These are phyloP conservation scores for Anthracocystis walkeri DNA, from an alignment of 1,284 basidiomycete species.

Conservation along the genomic window DNA sequence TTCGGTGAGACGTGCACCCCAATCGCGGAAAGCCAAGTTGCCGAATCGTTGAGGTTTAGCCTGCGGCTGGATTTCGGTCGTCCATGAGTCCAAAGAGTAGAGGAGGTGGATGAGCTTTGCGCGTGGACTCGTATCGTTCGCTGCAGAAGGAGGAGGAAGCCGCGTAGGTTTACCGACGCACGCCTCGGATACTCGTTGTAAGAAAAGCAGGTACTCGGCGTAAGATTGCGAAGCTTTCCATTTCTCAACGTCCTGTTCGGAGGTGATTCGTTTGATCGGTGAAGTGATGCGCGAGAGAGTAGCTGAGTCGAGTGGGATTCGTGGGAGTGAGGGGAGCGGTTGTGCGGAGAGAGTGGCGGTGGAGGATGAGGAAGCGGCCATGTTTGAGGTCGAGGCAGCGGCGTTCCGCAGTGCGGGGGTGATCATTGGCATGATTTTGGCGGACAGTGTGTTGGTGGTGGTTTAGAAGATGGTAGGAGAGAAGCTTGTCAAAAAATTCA, in stretches of 20 bases:
- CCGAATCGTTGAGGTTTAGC: slow-evolving; percentile 91
- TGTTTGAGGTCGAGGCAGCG: neutral
- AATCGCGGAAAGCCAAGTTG: slow-evolving; percentile 89
- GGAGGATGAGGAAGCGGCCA: slow-evolving; percentile 16
- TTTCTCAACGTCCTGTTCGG: slow-evolving; percentile 61
- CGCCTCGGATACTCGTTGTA: slow-evolving; percentile 66
- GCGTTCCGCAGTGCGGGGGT: slow-evolving; percentile 25
- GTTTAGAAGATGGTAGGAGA: neutral
- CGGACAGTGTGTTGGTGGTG: neutral
- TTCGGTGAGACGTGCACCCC: slow-evolving; percentile 80
- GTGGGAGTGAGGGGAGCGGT: slow-evolving; percentile 38
- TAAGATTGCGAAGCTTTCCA: slow-evolving; percentile 66
- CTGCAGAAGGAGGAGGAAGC: slow-evolving; percentile 8
- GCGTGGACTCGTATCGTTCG: slow-evolving; percentile 50
- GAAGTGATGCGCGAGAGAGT: slow-evolving; percentile 26
- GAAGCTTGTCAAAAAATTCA: neutral
- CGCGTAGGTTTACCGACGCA: slow-evolving; percentile 59
- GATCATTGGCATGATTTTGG: slow-evolving; percentile 31
- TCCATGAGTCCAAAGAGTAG: slow-evolving; percentile 80
- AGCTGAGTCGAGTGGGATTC: slow-evolving; percentile 21
- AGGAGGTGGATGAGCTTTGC: slow-evolving; percentile 75
- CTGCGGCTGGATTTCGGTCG: slow-evolving; percentile 83
- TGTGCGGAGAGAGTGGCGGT: slow-evolving; percentile 33
- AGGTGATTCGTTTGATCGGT: slow-evolving; percentile 63
- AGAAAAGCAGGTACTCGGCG: slow-evolving; percentile 54